Evolutionary conservation across 2,329 filamentous ascomycete species (phyloP), one percentile per base, ranked within the genome.

Genomic region (Madurella fahalii): DNA sequence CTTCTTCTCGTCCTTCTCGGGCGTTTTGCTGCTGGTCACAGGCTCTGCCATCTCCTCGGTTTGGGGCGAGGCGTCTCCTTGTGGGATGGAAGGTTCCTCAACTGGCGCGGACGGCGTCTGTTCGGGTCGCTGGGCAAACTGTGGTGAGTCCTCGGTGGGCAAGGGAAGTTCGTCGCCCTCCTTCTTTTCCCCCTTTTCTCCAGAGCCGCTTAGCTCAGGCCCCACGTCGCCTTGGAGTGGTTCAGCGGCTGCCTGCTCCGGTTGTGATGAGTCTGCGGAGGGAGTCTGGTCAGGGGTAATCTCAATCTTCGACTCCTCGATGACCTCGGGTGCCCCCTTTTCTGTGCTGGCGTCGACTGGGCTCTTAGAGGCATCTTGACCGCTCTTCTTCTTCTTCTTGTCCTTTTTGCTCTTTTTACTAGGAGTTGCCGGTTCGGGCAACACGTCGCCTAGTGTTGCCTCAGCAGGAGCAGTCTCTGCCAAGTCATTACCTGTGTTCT

Each of bases 311-410:
- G 43, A 40, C n/a, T 47, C 50, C 47, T 47, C 44, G 20, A 17
- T 9, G 31, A 50, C 20, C 16, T 45, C 50, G 9, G 44, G 20
- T 17, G 20, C 18, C 25, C 17, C 48, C 37, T 40, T 13, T n/a
- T 44, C 51, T 2, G 47, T n/a, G 53, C 17, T 15, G 20, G 30
- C 40, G 17, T 51, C 57, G 13, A 18, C 32, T 1, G 42, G 47
- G 9, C 16, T 17, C 40, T 50, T 42, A 12, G 40, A 8, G 7
- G 39, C 12, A 16, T 57, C 58, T 44, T 62, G 56, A 37, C 56
- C 56, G 39, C 46, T 59, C 53, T 69, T 67, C 56, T 68, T 69
- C 55, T 70, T 70, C 55, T 70, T 72, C 56, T 68, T 68, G 50
- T 61, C 63, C 52, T 68, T 68, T 46, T 67, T 68, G 25, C 54